Base-by-base conservation (phyloP, 108 stramenopile genomes). In the Schizochytrium sp. region DNA sequence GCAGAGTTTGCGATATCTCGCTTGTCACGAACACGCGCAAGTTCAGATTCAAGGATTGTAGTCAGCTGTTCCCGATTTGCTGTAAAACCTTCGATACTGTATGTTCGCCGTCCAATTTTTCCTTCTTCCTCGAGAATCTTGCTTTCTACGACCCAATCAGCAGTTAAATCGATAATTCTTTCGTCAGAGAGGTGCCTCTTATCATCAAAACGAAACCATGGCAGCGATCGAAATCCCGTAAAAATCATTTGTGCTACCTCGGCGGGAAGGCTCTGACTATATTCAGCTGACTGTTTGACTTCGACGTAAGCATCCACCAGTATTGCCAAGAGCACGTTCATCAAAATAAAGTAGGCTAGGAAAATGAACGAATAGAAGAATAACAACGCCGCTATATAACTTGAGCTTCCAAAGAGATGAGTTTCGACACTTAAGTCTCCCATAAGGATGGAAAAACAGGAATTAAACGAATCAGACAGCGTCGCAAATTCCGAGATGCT, bases 341-440 rank as follows among this genome's bases (percentile, higher is more conserved):
- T 41, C 15, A 89, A 72, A 19, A 89, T 61, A 72, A 89, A 89
- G 50, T 57, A 89, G 53, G 38, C 64, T 17, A 89, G 47, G 44
- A 72, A 69, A n/a, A 89, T 69, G 72, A 61, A 89, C 60, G 64
- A 72, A 49, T 72, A 89, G 53, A 46, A 89, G 69, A 89, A 89
- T 4, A 53, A 5, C 88, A 61, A 17, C 19, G 60, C 88, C 38
- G 88, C 61, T 42, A 46, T n/a, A 17, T 44, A 19, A 17, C 45
- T 46, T 15, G 61, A 61, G 76, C 55, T 47, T 53, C 38, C 49
- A 19, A 88, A 38, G 61, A 88, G 61, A 2, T 88, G 61, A 4
- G 46, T 45, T 4, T 40, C 53, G 61, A 88, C 61, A 50, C 61
- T 42, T 0, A 88, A 49, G 61, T 88, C 88, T 56, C 88, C 88